Percentiles rank a stretch among this genome's conserved stretches.
These are phyloP conservation scores for Pleurozium schreberi DNA, from an alignment of 225 moss, liverwort and hornwort species.

Conservation along the genomic window DNA sequence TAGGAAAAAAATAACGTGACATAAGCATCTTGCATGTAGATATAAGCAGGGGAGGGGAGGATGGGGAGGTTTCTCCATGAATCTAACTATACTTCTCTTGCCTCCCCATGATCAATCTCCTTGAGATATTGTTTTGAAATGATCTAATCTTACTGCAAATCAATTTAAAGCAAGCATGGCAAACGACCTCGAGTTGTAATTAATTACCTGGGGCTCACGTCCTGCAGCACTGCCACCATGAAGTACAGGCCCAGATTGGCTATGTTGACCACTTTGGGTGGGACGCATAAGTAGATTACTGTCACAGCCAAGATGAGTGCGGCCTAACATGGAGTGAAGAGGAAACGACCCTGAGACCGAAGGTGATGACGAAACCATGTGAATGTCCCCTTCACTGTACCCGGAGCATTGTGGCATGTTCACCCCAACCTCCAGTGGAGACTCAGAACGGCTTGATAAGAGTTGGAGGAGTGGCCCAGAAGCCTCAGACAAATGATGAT, in stretches of 20 bases:
- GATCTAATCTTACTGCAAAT: not conserved
- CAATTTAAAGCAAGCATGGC: not conserved
- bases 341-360: slow-evolving; percentile 56
- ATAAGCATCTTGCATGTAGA: not conserved
- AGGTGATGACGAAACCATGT: slow-evolving; percentile 49
- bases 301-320: slow-evolving; percentile 47
- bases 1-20: not conserved
- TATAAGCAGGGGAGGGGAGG: not conserved
- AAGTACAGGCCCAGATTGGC: slow-evolving; percentile 23
- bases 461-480: slow-evolving; percentile 66
- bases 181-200: not conserved
- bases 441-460: slow-evolving; percentile 57
- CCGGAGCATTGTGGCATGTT: slow-evolving; percentile 50
- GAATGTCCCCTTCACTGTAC: slow-evolving; percentile 62
- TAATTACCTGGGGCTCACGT: slow-evolving; percentile 57
- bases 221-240: slow-evolving; percentile 16
- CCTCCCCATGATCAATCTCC: not conserved
- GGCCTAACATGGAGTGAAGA: slow-evolving; percentile 57
- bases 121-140: not conserved
- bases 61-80: not conserved
- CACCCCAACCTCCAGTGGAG: slow-evolving; percentile 38
- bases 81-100: not conserved
- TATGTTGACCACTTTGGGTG: slow-evolving; percentile 34
- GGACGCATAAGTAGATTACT: slow-evolving; percentile 42
- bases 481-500: slow-evolving; percentile 34